A percentile compares a stretch with the other conserved stretches of the same genome.
phyloP scores from a whole-genome alignment of 1,284 basidiomycete species.

The Sanguinoderma infundibulare region DNA sequence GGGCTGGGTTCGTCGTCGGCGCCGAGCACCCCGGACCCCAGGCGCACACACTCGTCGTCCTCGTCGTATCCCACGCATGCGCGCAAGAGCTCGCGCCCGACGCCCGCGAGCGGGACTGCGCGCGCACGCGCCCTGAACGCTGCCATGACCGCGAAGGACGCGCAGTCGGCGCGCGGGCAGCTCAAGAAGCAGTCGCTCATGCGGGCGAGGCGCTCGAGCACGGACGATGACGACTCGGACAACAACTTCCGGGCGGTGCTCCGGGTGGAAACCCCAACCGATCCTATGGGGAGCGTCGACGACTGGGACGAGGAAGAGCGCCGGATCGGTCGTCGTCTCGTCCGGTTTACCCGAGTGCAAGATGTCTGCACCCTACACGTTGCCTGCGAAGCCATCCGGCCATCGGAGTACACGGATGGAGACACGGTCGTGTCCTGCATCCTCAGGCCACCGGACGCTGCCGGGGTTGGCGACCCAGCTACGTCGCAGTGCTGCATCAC shows the following conservation, averaged over 20 bases:
- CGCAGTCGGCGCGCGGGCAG: constrained; percentile 23
- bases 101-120: constrained; percentile 16
- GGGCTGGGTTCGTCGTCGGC: background rate
- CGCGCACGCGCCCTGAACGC: constrained; percentile 22
- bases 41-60: background rate
- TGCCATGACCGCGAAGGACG: constrained; percentile 17
- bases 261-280: constrained; percentile 58
- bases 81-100: constrained; percentile 19
- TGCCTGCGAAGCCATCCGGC: constrained; percentile 63
- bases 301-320: constrained; percentile 65
- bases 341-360: constrained; percentile 68
- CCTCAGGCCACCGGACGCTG: constrained; percentile 66
- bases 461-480: constrained; percentile 10
- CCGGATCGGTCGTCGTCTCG: constrained; percentile 66
- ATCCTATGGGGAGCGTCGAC: constrained; percentile 45
- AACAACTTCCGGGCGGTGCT: constrained; percentile 50
- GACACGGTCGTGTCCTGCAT: constrained; percentile 88
- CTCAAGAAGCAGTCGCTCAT: constrained; percentile 38
- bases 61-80: constrained; percentile 1
- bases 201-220: constrained; percentile 39
- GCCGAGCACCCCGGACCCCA: constrained; percentile 5
- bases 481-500: constrained; percentile 86
- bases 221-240: constrained; percentile 42
- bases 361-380: constrained; percentile 65
- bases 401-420: constrained; percentile 57